phyloP scores from a whole-genome alignment of 2,329 filamentous ascomycete genomes.

The Metarhizium robertsii region DNA sequence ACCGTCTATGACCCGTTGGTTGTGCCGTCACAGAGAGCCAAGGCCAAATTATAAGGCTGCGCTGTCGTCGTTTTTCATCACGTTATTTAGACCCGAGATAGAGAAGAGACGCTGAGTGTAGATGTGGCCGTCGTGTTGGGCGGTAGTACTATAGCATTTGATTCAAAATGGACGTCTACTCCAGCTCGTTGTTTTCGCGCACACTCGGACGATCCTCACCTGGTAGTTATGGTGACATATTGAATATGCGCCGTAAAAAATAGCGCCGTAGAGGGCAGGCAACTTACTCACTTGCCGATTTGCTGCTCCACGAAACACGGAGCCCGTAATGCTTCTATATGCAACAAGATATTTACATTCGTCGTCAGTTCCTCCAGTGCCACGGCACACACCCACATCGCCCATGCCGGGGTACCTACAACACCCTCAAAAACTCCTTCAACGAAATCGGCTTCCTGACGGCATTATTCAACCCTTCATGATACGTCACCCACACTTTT shows the following conservation, averaged over 20 bases:
- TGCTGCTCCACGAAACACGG: no score
- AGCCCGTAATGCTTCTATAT: no score
- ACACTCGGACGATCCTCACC: no score
- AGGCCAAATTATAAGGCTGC: conserved; percentile 37
- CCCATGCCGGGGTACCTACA: conserved; percentile 29
- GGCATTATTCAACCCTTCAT: conserved; percentile 88
- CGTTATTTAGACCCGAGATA: background rate
- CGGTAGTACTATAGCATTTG: no score
- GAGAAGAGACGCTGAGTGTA: no score
- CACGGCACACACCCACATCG: background rate
- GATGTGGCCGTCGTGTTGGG: no score
- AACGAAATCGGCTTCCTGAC: conserved; percentile 81
- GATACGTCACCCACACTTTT: conserved; percentile 77
- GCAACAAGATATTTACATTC: background rate
- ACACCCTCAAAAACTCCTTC: conserved; percentile 62
- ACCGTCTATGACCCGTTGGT: conserved; percentile 45
- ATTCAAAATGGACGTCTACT: no score
- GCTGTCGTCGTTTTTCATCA: background rate
- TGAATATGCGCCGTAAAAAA: no score
- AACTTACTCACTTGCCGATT: no score
- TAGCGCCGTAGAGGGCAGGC: no score
- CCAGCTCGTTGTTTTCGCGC: no score
- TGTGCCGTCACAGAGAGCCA: conserved; percentile 40
- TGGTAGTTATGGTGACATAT: no score
- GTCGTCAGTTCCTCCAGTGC: background rate